These are phyloP conservation scores for Xylariaceae sp. DNA, from an alignment of 2,329 filamentous ascomycete genomes.

Conservation along the genomic window DNA sequence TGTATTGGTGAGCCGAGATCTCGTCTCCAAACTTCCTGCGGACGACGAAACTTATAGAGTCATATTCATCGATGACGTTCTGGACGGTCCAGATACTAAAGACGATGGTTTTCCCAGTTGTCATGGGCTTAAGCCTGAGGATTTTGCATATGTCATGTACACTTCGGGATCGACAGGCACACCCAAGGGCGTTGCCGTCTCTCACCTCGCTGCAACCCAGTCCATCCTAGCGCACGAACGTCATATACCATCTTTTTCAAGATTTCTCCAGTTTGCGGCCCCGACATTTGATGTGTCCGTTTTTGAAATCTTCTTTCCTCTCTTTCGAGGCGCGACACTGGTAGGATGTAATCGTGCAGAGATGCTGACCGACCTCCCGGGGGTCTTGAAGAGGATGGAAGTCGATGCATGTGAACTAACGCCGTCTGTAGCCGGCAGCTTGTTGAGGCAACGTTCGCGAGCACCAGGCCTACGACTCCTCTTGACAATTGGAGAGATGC, in stretches of 20 bases:
- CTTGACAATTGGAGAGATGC: conserved; percentile 92
- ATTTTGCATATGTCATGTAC: conserved; percentile 89
- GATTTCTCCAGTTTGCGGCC: conserved; percentile 90
- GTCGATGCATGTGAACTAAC: conserved; percentile 90
- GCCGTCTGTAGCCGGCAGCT: conserved; percentile 81
- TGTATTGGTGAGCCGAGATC: conserved; percentile 66
- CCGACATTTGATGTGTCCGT: conserved; percentile 95
- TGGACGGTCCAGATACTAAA: background rate
- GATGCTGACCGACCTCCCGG: conserved; percentile 78
- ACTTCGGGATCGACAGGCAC: conserved; percentile 89
- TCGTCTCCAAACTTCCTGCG: conserved; percentile 50
- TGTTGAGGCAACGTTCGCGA: conserved; percentile 70
- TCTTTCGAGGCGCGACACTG: conserved; percentile 75
- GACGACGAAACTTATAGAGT: conserved; percentile 42
- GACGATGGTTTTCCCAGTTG: background rate
- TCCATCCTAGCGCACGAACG: conserved; percentile 81
- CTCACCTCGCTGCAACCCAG: conserved; percentile 81
- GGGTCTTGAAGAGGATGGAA: conserved; percentile 66
- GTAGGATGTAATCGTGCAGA: conserved; percentile 72
- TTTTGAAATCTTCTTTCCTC: conserved; percentile 92
- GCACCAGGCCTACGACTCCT: conserved; percentile 74
- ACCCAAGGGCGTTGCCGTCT: conserved; percentile 86
- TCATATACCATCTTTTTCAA: conserved; percentile 76
- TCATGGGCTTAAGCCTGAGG: conserved; percentile 36
- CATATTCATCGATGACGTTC: conserved; percentile 45